Conservation (phyloP, 2,329 filamentous ascomycete species). For the Trichoderma koningiopsis region DNA sequence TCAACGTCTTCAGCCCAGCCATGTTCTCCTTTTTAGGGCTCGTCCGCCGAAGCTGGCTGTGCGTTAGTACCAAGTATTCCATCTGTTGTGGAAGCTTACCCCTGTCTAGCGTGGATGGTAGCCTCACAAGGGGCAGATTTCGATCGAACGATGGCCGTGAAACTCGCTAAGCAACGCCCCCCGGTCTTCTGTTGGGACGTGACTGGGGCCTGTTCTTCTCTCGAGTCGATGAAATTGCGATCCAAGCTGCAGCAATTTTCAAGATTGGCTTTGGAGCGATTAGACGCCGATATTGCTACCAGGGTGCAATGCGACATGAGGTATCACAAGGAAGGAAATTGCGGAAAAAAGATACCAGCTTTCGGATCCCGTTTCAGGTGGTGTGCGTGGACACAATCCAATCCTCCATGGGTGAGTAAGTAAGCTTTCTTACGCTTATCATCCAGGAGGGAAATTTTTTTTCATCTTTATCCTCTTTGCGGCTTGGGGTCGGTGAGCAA, state of each 20-base stretch:
- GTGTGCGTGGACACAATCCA: conserved; percentile 8
- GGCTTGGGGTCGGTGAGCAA: conserved; percentile 18
- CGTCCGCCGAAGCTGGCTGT: conserved; percentile 22
- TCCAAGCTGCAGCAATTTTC: background rate
- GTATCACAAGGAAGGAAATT: conserved; percentile 10
- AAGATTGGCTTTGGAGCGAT: background rate
- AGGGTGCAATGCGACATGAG: conserved; percentile 18
- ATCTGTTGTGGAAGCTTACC: conserved; percentile 16
- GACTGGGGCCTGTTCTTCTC: background rate
- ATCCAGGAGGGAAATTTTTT: conserved; percentile 11
- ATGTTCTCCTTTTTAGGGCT: conserved; percentile 11
- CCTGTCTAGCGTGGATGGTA: conserved; percentile 24
- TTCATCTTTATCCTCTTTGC: background rate
- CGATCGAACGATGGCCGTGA: conserved; percentile 26
- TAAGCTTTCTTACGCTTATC: conserved; percentile 14
- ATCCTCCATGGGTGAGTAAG: background rate
- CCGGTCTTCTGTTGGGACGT: conserved; percentile 5
- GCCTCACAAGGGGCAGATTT: conserved; percentile 24
- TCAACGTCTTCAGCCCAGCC: background rate
- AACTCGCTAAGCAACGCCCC: conserved; percentile 23
- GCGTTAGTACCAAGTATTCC: background rate
- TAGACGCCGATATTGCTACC: background rate
- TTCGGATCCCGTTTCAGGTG: conserved; percentile 18
- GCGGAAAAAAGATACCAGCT: background rate
- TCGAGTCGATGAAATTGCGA: conserved; percentile 14